Evolutionary conservation across 352 stramenopile genomes (phyloP), one percentile per base, ranked within the genome.

Genomic region (Peronosclerospora sorghi): DNA sequence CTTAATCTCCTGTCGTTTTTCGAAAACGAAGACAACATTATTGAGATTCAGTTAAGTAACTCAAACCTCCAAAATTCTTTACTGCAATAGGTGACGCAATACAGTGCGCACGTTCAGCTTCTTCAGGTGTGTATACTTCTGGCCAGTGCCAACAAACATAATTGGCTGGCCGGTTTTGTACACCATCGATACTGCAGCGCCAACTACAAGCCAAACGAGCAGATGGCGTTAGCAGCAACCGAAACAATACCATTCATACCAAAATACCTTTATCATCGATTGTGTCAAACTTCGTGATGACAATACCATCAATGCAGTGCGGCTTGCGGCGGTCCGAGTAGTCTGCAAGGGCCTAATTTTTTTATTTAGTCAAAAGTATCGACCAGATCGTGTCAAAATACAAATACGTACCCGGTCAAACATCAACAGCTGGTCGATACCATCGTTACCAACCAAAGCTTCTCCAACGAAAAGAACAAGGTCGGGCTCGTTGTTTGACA

Each of bases 211-310:
- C 40, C 41, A 30, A 13, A 41, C 30, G 30, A 8, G 32, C 1
- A 48, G 13, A 24, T 54, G 3, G 50, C 21, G 27, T 14, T 18
- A 12, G 49, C 4, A 54, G 35, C 19, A 9, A 23, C 29, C 9
- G 26, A n/a, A 18, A 17, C 30, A 3, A 8, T 9, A 41, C 21
- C 21, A 10, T 27, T 35, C 8, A 20, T 14, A 9, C 18, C 5
- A 23, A 35, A 59, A 17, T 42, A 87, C 75, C 73, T 68, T 99
- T 99, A 65, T 98, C 95, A 52, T 97, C 95, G 41, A 99, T 98
- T 8, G 96, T 98, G 73, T 99, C 96, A 59, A 99, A 99, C 68
- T 99, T 99, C 38, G 96, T 99, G 50, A 99, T 83, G 45, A 99
- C 85, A 54, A 99, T 97, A 40, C 95, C 96, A 68, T 99, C 95